Evolutionary conservation across 495 filamentous ascomycete genomes (phyloP), one percentile per base, ranked within the genome.

Genomic region (Penicillium fimorum): DNA sequence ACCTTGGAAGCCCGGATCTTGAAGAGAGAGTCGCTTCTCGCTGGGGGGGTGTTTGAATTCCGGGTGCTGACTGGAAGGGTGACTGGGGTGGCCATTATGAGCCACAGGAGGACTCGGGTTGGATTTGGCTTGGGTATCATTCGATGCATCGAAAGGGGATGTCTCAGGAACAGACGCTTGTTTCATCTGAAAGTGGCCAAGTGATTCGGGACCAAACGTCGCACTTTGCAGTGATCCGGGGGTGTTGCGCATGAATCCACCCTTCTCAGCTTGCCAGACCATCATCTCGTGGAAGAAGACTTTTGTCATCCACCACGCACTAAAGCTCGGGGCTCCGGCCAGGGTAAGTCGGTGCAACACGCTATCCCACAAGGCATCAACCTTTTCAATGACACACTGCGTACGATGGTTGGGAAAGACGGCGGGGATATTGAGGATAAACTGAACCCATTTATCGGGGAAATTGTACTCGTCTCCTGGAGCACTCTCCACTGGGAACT

Each of bases 231-330:
- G 52, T n/a, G 70, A 71, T 44, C 69, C 70, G 4, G 79, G 75
- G 11, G 65, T 76, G 59, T 85, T 82, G 45, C 84, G 82, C 79
- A 97, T 84, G 67, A 97, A 97, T 0, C 94, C 94, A 18, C 94
- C 94, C 53, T 92, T 87, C 63, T 96, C 91, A 0, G 91, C 92
- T 61, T 95, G 79, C 83, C 94, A 97, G 37, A 86, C 74, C 63
- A 92, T 84, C 92, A 96, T 95, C 72, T 97, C 94, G 67, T 97
- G 93, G 50, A 98, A 83, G 79, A 92, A 98, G 50, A 92, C 91
- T 67, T 97, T 96, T n/a, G 90, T 92, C 51, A 96, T 88, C 91
- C 94, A 97, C 94, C 94, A 98, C 2, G 89, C 86, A 13, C 90
- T 91, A 65, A 96, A 98, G 63, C 90, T 96, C 56, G 85, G 83